Base-by-base conservation (phyloP, 306 rosid species). In the Dryas alaskensis region DNA sequence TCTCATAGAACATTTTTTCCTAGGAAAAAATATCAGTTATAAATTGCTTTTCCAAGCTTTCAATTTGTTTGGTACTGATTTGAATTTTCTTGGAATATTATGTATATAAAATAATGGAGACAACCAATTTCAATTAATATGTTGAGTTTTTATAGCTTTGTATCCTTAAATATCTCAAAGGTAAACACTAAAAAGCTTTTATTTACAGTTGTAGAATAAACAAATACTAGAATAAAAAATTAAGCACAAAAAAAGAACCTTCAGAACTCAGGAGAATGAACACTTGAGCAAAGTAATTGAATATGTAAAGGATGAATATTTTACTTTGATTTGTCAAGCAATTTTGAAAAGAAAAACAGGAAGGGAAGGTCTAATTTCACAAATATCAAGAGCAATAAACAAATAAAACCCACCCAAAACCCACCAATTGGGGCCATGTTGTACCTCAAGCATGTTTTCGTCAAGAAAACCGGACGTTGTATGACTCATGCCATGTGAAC, bases 401-500 rank as follows among this genome's bases (percentile, higher is more conserved):
- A 17, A 51, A 44, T 17, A 40, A 43, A 44, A 25, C 10, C 19
- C 7, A 72, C 39, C 37, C 13, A 40, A 43, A 44, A 25, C 10
- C 19, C 7, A 72, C 39, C 37, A 69, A 57, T 10, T 50, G 7
- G n/a, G 12, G 47, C 55, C 45, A 37, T 27, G 60, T 76, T 54
- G 17, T 83, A 86, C 90, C 90, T 86, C 86, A 51, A 79, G 76
- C 90, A 81, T 79, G 78, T 77, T 82, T 77, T 84, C 91, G 48
- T 82, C 87, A 4, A 72, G 68, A 78, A 78, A 78, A 68, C 71
- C 77, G 39, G 73, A 65, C 11, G 81, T 44, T 19, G 78, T 57
- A 60, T 65, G 62, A 80, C 79, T 78, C 47, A 55, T 42, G 67
- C 75, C 49, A 53, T 67, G 78, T 48, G 87, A 77, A 63, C 81